Base-by-base conservation (phyloP, 2,329 filamentous ascomycete genomes). In the Corynespora cassiicola region DNA sequence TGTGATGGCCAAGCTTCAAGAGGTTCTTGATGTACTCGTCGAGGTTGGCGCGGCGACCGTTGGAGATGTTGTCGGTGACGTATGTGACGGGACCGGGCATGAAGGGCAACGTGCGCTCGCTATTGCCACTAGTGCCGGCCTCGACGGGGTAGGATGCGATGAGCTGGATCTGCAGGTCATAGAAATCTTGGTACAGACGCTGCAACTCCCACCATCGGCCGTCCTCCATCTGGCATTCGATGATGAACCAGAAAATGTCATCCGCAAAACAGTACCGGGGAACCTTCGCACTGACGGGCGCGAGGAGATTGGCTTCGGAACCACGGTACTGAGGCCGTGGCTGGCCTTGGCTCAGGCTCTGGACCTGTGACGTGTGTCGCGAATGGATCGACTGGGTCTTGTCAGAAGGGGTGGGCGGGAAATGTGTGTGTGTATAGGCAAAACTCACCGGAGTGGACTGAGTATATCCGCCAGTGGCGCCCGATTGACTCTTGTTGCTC, bases 81-180 rank as follows among this genome's bases (percentile, higher is more conserved):
- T 95, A 96, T 51, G 91, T 95, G 46, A 99, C 92, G 3, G 94
- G 94, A 5, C 94, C 94, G 7, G 94, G 94, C 94, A 99, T 99
- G 68, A 95, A 97, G 2, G 94, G 94, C 9, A 99, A 72, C 7
- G 87, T 90, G 39, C 94, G 86, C 61, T 90, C 84, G 32, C 79
- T 80, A 9, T 70, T 74, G 28, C 86, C 86, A 12, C 85, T 87
- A 61, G 95, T 94, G 36, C 94, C 94, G 23, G 94, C 92, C 69
- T 97, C 94, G 22, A 88, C 84, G 15, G 94, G 92, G 61, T 96
- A 97, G 29, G 82, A 89, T 28, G 90, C 92, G 31, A 99, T 81
- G 7, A 99, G 83, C 20, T 90, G 89, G 62, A 97, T 97, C 67
- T 99, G 94, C 68, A 97, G 92, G 68, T 97, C 94, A 72, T 97